These are phyloP conservation scores for Phytophthora pinifolia DNA, from an alignment of 352 stramenopile species.

Conservation along the genomic window DNA sequence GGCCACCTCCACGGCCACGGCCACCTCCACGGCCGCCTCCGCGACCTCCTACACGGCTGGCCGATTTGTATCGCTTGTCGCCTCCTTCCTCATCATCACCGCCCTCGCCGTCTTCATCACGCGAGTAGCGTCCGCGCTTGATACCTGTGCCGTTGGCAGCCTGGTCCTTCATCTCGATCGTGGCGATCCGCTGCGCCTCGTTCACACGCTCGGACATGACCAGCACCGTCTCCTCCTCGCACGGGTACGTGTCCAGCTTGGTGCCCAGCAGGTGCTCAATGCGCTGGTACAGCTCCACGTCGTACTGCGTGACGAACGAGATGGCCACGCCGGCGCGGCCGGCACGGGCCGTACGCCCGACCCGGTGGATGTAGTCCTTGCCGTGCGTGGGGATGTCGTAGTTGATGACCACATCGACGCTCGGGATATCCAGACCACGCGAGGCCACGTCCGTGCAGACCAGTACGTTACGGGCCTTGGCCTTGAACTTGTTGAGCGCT, in stretches of 20 bases:
- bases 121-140: constrained; percentile 64
- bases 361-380: constrained; percentile 99
- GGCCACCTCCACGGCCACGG: constrained; percentile 31
- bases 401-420: constrained; percentile 98
- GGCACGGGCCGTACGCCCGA: constrained; percentile 97
- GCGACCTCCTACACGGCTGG: constrained; percentile 50
- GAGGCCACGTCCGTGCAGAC: constrained; percentile 90
- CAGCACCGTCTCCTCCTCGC: constrained; percentile 95
- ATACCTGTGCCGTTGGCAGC: constrained; percentile 45
- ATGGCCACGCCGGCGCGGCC: constrained; percentile 94
- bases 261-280: constrained; percentile 92
- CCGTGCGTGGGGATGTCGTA: constrained; percentile 98
- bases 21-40: constrained; percentile 16
- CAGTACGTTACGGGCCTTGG: constrained; percentile 86
- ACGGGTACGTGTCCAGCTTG: constrained; percentile 79
- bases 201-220: constrained; percentile 97
- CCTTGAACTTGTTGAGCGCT: constrained; percentile 98
- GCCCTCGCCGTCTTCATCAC: constrained; percentile 50
- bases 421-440: constrained; percentile 96
- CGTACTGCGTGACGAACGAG: constrained; percentile 98
- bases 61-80: constrained; percentile 81
- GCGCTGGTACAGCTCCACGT: constrained; percentile 98
- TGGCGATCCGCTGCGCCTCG: constrained; percentile 96
- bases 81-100: constrained; percentile 39
- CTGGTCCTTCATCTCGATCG: constrained; percentile 88